Evolutionary conservation across 2,329 filamentous ascomycete species (phyloP), one percentile per base, ranked within the genome.

Genomic region (Colletotrichum sp.): DNA sequence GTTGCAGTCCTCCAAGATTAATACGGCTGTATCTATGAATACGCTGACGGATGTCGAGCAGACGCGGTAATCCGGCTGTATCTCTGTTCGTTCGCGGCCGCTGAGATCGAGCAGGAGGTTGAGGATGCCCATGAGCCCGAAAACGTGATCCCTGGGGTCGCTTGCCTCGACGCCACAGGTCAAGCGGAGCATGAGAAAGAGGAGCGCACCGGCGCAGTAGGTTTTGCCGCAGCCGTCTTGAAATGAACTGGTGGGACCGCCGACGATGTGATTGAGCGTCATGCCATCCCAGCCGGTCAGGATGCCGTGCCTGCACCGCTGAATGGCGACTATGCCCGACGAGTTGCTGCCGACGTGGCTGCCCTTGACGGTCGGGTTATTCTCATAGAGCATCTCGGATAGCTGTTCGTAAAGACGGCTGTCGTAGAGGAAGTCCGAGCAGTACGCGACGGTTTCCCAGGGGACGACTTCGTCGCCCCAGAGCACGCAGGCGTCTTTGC

Each of bases 81-180:
- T 49, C 8, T 71, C 39, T 24, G 57, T 59, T 39, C 67, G 55
- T 18, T 30, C 26, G 6, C 70, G 44, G 12, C 73, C 73, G 13
- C 72, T 65, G 13, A 67, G 24, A 6, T 76, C 39, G 5, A 67
- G 52, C 15, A 78, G 69, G 12, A 74, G 65, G 4, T 76, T 76
- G 28, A 78, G 67, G 6, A 78, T 69, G n/a, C 76, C 77, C 24
- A 78, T 69, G 26, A 77, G 67, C n/a, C 77, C 64, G 34, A 78
- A 78, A 3, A 78, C 71, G 36, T 78, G 77, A 39, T 78, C 77
- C 34, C 76, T 69, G 3, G 73, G 69, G 26, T 78, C 77, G 26
- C 69, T 76, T 16, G 77, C 77, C 28, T 78, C 73, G n/a, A 77
- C 77, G 15, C 69, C 76, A 32, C 52, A 60, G n/a, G 67, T 78